Evolutionary conservation across 257 asterid species (phyloP), one percentile per base, ranked within the genome.

Genomic region (Penstemon eatonii): DNA sequence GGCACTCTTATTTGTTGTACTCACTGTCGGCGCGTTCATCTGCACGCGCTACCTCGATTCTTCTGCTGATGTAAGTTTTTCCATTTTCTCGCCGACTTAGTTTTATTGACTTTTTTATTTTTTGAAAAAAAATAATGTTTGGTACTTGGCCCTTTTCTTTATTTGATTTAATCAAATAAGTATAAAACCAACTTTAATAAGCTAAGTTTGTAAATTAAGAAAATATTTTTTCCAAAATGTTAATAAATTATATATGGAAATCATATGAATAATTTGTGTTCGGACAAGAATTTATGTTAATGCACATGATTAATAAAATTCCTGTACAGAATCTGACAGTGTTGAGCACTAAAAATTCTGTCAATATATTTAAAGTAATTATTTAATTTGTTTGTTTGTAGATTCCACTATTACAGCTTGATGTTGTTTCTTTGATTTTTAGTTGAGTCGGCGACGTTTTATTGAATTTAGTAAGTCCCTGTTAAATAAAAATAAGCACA

Each of bases 1-100:
- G 8, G 73, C 77, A 62, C 63, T 79, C 63, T 74, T 85, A 59
- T 78, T 85, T 44, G 44, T 75, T 43, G 73, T 89, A 18, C 76
- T 89, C 44, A 69, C 81, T 53, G 10, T 82, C 70, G 86, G 96
- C 80, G 95, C 89, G 85, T 86, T 86, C 73, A n/a, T 89, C 9
- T 83, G 87, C 84, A 80, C 89, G 75, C 90, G 87, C 79, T 84
- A 81, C 75, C 85, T 90, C 39, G 85, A 72, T 75, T 78, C 87
- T 75, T 72, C 96, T 1, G 70, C 73, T 45, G 54, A 60, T 39
- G 98, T 89, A 74, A 82, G 98, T 79, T 12, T 8, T 37, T 18
- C 38, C 3, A 8, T 4, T 7, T 4, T 37, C 64, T 51, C 33
- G 56, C 71, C 68, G 64, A 63, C 75, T 19, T 10, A 19, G 42